phyloP scores from a whole-genome alignment of 1,284 basidiomycete species.

The Stereum hirsutum region DNA sequence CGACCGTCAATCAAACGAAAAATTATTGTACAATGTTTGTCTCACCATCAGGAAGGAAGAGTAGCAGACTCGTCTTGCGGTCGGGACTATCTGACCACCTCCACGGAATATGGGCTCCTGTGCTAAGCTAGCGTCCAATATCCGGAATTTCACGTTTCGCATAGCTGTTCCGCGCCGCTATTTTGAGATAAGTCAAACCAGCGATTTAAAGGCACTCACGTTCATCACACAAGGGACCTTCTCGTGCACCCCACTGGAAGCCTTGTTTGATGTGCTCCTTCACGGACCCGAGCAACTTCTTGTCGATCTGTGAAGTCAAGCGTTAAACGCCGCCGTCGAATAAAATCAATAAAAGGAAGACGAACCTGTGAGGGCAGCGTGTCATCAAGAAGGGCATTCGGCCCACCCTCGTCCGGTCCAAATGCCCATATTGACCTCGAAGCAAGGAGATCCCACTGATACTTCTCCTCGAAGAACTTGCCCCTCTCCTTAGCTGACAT shows the following conservation, averaged over 20 bases:
- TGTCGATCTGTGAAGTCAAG: slow-evolving; percentile 61
- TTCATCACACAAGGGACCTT: slow-evolving; percentile 97
- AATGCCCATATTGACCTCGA: slow-evolving; percentile 99
- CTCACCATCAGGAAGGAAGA: slow-evolving; percentile 97
- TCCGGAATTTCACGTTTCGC: slow-evolving; percentile 96
- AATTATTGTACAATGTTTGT: no score
- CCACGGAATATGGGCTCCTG: slow-evolving; percentile 96
- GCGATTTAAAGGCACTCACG: slow-evolving; percentile 50
- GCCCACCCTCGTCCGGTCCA: slow-evolving; percentile 91
- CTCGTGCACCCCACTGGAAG: slow-evolving; percentile 98
- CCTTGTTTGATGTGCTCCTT: slow-evolving; percentile 97
- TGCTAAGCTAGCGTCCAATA: slow-evolving; percentile 87
- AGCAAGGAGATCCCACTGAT: slow-evolving; percentile 97
- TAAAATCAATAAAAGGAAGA: not conserved
- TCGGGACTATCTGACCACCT: slow-evolving; percentile 97
- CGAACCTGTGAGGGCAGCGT: slow-evolving; percentile 87
- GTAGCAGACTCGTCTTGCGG: slow-evolving; percentile 94
- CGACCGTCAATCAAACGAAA: slow-evolving; percentile 12
- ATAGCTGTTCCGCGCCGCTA: slow-evolving; percentile 53
- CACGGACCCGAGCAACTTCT: slow-evolving; percentile 82
- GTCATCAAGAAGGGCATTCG: slow-evolving; percentile 93
- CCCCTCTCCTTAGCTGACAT: slow-evolving; percentile 93
- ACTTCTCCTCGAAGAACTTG: slow-evolving; percentile 91
- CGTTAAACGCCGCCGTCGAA: slow-evolving; percentile 2
- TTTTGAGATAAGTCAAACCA: slow-evolving; percentile 5